Evolutionary conservation across 2,329 filamentous ascomycete genomes (phyloP).

Genomic region (Dactylella cylindrospora): DNA sequence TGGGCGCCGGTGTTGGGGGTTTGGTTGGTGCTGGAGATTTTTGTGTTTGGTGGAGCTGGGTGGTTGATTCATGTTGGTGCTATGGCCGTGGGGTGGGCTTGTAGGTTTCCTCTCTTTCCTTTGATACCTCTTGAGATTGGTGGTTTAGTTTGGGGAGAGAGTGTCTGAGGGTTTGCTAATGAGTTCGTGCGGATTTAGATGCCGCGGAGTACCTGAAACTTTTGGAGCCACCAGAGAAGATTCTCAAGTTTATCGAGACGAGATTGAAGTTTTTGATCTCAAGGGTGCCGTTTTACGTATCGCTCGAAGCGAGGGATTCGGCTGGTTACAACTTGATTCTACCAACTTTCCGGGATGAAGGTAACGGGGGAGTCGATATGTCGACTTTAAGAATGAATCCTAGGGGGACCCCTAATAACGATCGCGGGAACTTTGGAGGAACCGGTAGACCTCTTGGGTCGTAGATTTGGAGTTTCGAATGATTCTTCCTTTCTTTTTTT

Average conservation of each 20-base stretch:
- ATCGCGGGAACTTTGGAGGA: conserved; percentile 26
- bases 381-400: conserved; percentile 39
- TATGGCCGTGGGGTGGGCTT: conserved; percentile 79
- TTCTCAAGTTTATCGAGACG: conserved; percentile 81
- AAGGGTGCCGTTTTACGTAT: conserved; percentile 32
- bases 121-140: not conserved
- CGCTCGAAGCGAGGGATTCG: conserved; percentile 30
- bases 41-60: conserved; percentile 77
- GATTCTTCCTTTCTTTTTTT: conserved; percentile 1
- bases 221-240: conserved; percentile 83
- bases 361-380: conserved; percentile 23
- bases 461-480: not conserved
- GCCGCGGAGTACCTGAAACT: conserved; percentile 87
- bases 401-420: conserved; percentile 16
- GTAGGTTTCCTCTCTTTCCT: conserved; percentile 58
- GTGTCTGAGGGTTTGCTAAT: conserved; percentile 45
- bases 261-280: conserved; percentile 69
- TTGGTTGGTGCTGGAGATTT: conserved; percentile 70
- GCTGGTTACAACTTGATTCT: conserved; percentile 28
- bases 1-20: conserved; percentile 77
- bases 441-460: conserved; percentile 22
- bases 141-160: not conserved
- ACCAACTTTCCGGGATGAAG: conserved; percentile 34
- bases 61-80: conserved; percentile 84
- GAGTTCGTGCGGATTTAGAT: conserved; percentile 57